These are phyloP conservation scores for Hibiscus tridactylites DNA, from an alignment of 345 rosid genomes.

Conservation along the genomic window DNA sequence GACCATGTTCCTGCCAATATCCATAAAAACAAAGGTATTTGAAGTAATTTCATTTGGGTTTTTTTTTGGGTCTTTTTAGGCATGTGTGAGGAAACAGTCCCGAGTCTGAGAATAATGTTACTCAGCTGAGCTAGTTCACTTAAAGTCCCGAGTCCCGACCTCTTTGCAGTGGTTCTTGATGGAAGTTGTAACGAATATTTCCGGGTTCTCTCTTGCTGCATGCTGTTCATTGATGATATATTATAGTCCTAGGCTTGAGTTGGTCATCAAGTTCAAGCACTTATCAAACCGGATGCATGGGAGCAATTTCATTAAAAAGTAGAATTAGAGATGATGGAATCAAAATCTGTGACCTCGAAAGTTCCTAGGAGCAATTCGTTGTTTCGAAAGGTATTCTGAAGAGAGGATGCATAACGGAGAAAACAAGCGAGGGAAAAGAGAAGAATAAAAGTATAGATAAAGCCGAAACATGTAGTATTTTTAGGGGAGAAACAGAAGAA, in stretches of 20 bases:
- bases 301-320: background rate
- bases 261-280: background rate
- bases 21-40: conserved; percentile 41
- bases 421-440: background rate
- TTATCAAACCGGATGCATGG: background rate
- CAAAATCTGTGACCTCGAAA: background rate
- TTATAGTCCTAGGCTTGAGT: background rate
- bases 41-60: background rate
- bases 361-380: background rate
- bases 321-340: background rate
- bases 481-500: background rate
- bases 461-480: background rate
- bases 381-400: background rate
- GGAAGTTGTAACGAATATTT: background rate
- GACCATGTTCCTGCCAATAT: conserved; percentile 29
- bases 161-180: background rate
- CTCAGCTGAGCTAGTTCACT: background rate
- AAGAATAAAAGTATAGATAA: background rate
- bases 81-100: background rate
- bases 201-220: background rate
- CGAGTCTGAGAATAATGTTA: background rate
- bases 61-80: background rate
- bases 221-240: background rate
- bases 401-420: background rate
- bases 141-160: background rate